These are phyloP conservation scores for Sambucus nigra DNA, from an alignment of 129 eudicot species.

Conservation along the genomic window DNA sequence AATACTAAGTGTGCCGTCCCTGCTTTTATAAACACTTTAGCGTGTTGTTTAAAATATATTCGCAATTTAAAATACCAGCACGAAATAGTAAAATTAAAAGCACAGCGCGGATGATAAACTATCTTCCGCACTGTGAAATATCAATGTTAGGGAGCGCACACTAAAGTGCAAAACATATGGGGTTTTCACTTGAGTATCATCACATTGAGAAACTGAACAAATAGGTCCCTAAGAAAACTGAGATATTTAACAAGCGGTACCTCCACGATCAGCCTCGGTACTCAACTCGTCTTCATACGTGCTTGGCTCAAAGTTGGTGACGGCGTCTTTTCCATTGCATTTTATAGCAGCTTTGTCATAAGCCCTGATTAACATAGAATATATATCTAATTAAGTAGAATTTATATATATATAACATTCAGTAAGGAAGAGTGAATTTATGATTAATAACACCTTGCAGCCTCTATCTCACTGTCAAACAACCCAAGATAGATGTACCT, in stretches of 20 bases:
- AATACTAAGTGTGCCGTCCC: too few relatives aligned
- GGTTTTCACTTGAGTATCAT: not conserved
- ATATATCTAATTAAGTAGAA: not conserved
- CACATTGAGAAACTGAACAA: not conserved
- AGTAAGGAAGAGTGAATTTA: not conserved
- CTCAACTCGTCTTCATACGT: constrained; percentile 24
- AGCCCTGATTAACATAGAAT: constrained; percentile 24
- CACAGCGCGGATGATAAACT: too few relatives aligned
- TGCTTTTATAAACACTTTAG: too few relatives aligned
- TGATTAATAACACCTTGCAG: constrained; percentile 57
- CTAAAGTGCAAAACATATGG: too few relatives aligned
- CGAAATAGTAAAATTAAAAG: too few relatives aligned
- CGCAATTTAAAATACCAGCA: too few relatives aligned
- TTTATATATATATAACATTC: not conserved
- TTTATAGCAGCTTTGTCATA: constrained; percentile 56
- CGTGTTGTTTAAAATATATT: too few relatives aligned
- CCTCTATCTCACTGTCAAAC: constrained; percentile 80
- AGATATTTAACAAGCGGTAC: constrained; percentile 3
- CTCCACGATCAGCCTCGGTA: constrained; percentile 25
- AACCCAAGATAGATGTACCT: constrained; percentile 86
- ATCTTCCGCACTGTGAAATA: too few relatives aligned
- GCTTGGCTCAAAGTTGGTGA: constrained; percentile 45
- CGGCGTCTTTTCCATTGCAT: constrained; percentile 52
- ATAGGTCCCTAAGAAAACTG: too few relatives aligned
- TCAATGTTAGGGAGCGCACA: too few relatives aligned